Base-by-base conservation (phyloP, 805 yeast species). In the Candida michaelii region DNA sequence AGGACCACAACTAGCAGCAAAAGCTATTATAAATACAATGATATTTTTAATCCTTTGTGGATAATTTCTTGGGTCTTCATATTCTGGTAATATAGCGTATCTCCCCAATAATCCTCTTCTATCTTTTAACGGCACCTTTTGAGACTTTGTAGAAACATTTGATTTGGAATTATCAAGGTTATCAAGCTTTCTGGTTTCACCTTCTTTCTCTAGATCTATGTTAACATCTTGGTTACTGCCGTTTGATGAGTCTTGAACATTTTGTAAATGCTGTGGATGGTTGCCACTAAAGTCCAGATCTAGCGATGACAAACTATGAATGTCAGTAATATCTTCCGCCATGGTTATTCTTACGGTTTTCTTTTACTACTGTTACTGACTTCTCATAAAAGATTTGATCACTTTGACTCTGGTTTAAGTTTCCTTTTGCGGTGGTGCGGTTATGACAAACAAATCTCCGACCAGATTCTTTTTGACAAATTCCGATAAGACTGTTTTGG, bases 1-100 rank as follows among this genome's bases (percentile, higher is more conserved):
- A 5, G 96, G 95, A 0, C 95, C 96, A 41, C 85, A 75, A 57
- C 84, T 65, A 1, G 90, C 85, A 5, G 90, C 89, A 44, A 77
- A 64, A 0, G 91, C 90, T 37, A 87, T 79, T 12, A 85, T 66
- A 25, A 76, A 65, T 0, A 85, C 85, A 33, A 88, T 68, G n/a
- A 71, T 41, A 38, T 62, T 54, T 54, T 87, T 86, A 42, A 73
- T 55, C 2, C 46, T 45, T 1, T 50, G 44, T 4, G 89, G 82
- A 51, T 83, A 79, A 12, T 76, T 77, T 43, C 89, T 63, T 1
- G 96, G 83, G 54, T 88, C 88, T 35, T 76, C 76, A 53, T 80
- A 82, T 58, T 88, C 96, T 0, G 90, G 88, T 42, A 82, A 50
- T 1, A 84, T 9, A 0, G 83, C 62, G 1, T 84, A 34, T 3